Conservation (phyloP, 2,329 filamentous ascomycete species). For the Tetracladium maxilliforme region DNA sequence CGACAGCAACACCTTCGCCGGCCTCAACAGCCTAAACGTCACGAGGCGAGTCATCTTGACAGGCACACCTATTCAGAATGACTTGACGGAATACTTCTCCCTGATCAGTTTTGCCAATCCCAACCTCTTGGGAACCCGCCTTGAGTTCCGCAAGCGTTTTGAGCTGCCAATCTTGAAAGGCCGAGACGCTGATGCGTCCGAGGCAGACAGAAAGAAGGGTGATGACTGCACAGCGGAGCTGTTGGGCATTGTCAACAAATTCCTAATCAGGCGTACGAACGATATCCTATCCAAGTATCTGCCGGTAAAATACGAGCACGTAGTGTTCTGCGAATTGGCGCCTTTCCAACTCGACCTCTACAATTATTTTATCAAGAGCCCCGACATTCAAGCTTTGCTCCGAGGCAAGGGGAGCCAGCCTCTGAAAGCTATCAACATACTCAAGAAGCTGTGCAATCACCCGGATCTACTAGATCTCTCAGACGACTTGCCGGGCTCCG, state of each 20-base stretch:
- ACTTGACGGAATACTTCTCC: conserved; percentile 94
- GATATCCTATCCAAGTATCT: conserved; percentile 96
- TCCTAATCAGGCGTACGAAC: conserved; percentile 95
- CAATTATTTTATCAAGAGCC: conserved; percentile 93
- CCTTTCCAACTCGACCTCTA: conserved; percentile 89
- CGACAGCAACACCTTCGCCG: conserved; percentile 88
- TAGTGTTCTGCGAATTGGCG: conserved; percentile 91
- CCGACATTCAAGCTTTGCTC: conserved; percentile 82
- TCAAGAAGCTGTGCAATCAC: conserved; percentile 98
- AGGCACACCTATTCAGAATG: conserved; percentile 95
- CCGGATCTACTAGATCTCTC: conserved; percentile 79
- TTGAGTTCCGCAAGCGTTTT: conserved; percentile 86
- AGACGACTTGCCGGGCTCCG: conserved; percentile 75
- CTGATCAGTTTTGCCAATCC: conserved; percentile 95
- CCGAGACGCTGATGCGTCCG: conserved; percentile 78
- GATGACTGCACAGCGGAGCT: conserved; percentile 74
- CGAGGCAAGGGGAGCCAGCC: conserved; percentile 92
- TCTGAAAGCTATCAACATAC: conserved; percentile 85
- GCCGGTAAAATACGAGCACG: conserved; percentile 96
- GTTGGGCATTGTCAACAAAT: conserved; percentile 81
- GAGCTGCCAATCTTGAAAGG: conserved; percentile 87
- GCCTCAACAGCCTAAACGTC: conserved; percentile 81
- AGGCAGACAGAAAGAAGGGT: conserved; percentile 67
- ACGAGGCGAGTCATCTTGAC: conserved; percentile 86
- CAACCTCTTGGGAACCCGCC: conserved; percentile 71